A percentile compares a stretch with the other conserved stretches of the same genome.
These are phyloP conservation scores for Esteya vermicola DNA, from an alignment of 2,329 filamentous ascomycete genomes.

Conservation along the genomic window DNA sequence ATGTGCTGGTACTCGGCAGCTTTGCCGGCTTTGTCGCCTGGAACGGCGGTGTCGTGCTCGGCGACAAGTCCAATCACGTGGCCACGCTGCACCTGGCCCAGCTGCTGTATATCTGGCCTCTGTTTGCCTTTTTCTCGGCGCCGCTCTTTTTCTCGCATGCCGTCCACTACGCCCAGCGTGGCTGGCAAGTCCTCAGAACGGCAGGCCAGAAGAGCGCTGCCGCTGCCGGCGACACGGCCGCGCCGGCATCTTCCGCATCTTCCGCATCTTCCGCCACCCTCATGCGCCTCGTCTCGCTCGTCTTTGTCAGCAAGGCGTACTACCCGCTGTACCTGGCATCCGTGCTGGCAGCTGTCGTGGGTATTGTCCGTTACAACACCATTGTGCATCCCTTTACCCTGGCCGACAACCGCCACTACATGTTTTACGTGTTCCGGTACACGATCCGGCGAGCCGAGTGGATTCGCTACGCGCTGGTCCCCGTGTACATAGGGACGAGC, in stretches of 20 bases:
- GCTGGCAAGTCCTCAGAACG: no score
- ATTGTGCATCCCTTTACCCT: conserved; percentile 91
- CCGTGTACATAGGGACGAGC: conserved; percentile 56
- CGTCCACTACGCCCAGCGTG: neutral
- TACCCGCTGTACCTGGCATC: conserved; percentile 21
- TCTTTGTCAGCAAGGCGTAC: conserved; percentile 21
- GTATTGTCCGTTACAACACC: conserved; percentile 66
- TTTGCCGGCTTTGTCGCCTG: conserved; percentile 68
- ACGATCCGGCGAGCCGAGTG: conserved; percentile 52
- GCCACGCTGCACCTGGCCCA: conserved; percentile 81
- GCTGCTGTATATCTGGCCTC: conserved; percentile 90
- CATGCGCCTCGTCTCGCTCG: conserved; percentile 5
- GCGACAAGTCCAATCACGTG: conserved; percentile 88
- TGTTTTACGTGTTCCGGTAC: conserved; percentile 90
- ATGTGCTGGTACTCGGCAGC: conserved; percentile 45
- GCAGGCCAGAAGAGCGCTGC: neutral
- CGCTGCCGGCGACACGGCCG: neutral
- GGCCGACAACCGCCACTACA: conserved; percentile 92
- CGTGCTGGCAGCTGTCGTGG: conserved; percentile 22
- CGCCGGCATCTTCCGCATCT: neutral
- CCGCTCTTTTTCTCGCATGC: conserved; percentile 45
- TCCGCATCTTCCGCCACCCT: neutral
- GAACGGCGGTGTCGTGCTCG: conserved; percentile 88
- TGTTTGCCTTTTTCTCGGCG: conserved; percentile 78
- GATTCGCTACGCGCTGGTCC: conserved; percentile 52